phyloP scores from a whole-genome alignment of 768 basidiomycete species.

The Boletellus sp. region DNA sequence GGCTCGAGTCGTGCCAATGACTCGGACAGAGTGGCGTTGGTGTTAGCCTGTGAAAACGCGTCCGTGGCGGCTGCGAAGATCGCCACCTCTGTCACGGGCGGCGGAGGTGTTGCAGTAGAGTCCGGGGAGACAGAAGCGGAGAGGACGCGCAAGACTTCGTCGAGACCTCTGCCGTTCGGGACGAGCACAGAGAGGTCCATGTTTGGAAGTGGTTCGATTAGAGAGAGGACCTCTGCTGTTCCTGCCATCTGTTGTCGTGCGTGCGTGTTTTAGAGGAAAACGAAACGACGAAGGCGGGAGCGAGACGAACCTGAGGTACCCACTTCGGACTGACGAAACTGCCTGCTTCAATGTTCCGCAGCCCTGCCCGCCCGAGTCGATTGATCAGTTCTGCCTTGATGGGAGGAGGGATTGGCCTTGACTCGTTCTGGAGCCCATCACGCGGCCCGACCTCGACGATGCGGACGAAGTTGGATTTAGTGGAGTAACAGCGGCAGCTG shows the following conservation, averaged over 20 bases:
- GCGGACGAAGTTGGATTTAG: constrained; percentile 24
- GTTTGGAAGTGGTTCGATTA: constrained; percentile 49
- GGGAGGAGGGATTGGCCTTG: constrained; percentile 62
- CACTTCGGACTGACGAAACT: constrained; percentile 93
- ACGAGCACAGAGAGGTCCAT: constrained; percentile 76
- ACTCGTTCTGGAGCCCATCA: constrained; percentile 91
- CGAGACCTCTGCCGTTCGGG: constrained; percentile 75
- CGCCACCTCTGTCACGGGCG: constrained; percentile 76
- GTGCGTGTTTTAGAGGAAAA: background rate
- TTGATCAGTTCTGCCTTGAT: constrained; percentile 80
- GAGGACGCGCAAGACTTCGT: constrained; percentile 61
- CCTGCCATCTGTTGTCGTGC: constrained; percentile 69
- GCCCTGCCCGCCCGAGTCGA: constrained; percentile 63
- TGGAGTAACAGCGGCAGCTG: constrained; percentile 3
- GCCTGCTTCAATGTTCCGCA: constrained; percentile 73
- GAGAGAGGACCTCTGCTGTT: constrained; percentile 67
- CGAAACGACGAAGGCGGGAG: background rate
- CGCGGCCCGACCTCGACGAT: constrained; percentile 91
- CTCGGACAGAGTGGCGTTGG: constrained; percentile 69
- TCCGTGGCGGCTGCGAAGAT: constrained; percentile 90
- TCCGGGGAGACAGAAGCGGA: constrained; percentile 20
- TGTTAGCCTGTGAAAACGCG: constrained; percentile 80
- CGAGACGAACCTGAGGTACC: constrained; percentile 70
- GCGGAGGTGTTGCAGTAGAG: constrained; percentile 35
- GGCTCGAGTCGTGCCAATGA: constrained; percentile 61